phyloP scores from a whole-genome alignment of 2,329 filamentous ascomycete species.

The Penicillium rolfsii region DNA sequence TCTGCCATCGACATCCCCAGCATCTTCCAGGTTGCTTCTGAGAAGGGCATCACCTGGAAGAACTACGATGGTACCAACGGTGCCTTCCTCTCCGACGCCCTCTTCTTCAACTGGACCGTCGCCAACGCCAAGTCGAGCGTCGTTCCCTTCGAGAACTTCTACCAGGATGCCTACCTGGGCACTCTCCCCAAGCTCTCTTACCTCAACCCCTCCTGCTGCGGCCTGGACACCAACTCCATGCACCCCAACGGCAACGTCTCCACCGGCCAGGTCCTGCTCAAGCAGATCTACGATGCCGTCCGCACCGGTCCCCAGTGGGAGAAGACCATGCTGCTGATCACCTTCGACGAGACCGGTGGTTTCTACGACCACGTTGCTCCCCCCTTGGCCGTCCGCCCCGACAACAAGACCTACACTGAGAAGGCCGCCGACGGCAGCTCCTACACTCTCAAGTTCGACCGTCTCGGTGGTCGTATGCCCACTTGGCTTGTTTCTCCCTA shows the following conservation, averaged over 20 bases:
- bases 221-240: slow-evolving; percentile 36
- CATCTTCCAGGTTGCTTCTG: slow-evolving; percentile 43
- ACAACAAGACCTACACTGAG: slow-evolving; percentile 42
- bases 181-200: slow-evolving; percentile 38
- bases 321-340: slow-evolving; percentile 39
- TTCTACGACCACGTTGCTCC: slow-evolving; percentile 44
- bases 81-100: slow-evolving; percentile 32
- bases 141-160: slow-evolving; percentile 37
- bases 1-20: slow-evolving; percentile 37
- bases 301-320: slow-evolving; percentile 43
- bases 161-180: slow-evolving; percentile 37
- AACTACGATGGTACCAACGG: slow-evolving; percentile 41
- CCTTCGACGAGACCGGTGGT: slow-evolving; percentile 44
- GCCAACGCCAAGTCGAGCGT: slow-evolving; percentile 31
- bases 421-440: slow-evolving; percentile 29
- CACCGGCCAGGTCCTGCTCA: slow-evolving; percentile 42
- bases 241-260: slow-evolving; percentile 39
- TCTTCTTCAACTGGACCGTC: slow-evolving; percentile 38
- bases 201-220: slow-evolving; percentile 44
- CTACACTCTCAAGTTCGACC: slow-evolving; percentile 36
- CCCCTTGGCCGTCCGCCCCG: slow-evolving; percentile 38
- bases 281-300: slow-evolving; percentile 43
- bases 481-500: slow-evolving; percentile 39
- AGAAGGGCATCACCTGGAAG: slow-evolving; percentile 36
- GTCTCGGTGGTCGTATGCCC: slow-evolving; percentile 36